Evolutionary conservation across 441 rosid genomes (phyloP).

Genomic region (Aleurites moluccanus): DNA sequence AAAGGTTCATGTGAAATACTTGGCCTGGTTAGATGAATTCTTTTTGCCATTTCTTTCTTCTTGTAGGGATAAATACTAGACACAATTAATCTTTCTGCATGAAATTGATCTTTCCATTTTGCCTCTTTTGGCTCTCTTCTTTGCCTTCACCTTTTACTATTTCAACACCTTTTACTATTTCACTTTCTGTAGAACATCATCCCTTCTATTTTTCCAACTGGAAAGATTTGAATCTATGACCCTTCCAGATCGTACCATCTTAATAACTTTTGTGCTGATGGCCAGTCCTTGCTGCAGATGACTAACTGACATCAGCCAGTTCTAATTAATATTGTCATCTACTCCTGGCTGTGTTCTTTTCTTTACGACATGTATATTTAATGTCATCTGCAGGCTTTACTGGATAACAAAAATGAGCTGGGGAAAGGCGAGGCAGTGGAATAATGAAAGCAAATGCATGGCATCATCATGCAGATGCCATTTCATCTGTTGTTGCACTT

Average conservation of each 20-base stretch:
- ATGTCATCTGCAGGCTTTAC: conserved; percentile 57
- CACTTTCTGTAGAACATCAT: background rate
- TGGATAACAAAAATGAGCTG: conserved; percentile 93
- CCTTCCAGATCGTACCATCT: background rate
- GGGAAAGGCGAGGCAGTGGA: conserved; percentile 85
- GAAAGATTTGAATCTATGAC: conserved; percentile 4
- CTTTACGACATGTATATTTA: background rate
- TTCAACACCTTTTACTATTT: no score
- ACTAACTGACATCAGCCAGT: background rate
- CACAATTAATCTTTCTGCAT: background rate
- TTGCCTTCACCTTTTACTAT: background rate
- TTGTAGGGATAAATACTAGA: background rate
- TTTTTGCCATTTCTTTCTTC: conserved; percentile 3
- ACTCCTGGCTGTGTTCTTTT: background rate
- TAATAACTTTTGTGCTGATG: background rate
- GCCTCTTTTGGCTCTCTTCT: background rate
- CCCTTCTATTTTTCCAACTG: background rate
- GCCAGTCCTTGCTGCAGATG: background rate
- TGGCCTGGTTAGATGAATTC: no score
- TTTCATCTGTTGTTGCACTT: conserved; percentile 88
- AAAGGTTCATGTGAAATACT: background rate
- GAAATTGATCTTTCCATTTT: background rate
- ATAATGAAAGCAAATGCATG: conserved; percentile 99
- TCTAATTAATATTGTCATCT: background rate
- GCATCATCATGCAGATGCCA: conserved; percentile 98